Conservation (phyloP, 305 asterid genomes). For the Plantago lanceolata region DNA sequence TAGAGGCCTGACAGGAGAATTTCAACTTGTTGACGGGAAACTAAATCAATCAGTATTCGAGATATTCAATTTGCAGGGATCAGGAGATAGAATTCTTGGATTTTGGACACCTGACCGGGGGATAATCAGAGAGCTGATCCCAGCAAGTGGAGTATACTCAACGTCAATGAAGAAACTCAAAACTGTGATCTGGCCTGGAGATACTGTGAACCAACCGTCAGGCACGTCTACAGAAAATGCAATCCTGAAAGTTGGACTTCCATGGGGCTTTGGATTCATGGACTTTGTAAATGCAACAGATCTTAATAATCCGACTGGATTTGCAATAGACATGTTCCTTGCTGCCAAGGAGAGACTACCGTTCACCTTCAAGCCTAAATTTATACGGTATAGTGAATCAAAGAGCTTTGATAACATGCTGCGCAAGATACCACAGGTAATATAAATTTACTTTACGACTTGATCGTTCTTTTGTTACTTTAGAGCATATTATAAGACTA, state of each 20-base stretch:
- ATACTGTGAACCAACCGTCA: constrained; percentile 29
- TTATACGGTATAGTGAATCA: constrained; percentile 18
- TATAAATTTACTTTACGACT: constrained; percentile 6
- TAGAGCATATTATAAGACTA: too few species aligned
- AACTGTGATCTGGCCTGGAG: constrained; percentile 48
- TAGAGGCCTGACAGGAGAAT: constrained; percentile 40
- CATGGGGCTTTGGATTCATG: constrained; percentile 31
- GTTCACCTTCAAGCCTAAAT: constrained; percentile 19
- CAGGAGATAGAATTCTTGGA: constrained; percentile 39
- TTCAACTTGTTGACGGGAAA: constrained; percentile 31
- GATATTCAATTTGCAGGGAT: constrained; percentile 43
- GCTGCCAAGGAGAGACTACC: constrained; percentile 19
- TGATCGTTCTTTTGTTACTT: too few species aligned
- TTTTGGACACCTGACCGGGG: constrained; percentile 43
- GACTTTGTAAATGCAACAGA: constrained; percentile 28
- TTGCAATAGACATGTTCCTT: constrained; percentile 37
- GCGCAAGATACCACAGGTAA: constrained; percentile 29
- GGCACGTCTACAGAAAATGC: constrained; percentile 29
- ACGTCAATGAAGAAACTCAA: constrained; percentile 27
- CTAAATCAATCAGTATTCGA: constrained; percentile 33
- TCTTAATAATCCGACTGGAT: constrained; percentile 30
- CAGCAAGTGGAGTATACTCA: constrained; percentile 20
- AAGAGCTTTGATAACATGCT: constrained; percentile 30
- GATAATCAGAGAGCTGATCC: constrained; percentile 20
- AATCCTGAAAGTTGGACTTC: constrained; percentile 37